Evolutionary conservation across 2,329 filamentous ascomycete genomes (phyloP), one percentile per base, ranked within the genome.

Genomic region (Ceratocystis harringtonii): DNA sequence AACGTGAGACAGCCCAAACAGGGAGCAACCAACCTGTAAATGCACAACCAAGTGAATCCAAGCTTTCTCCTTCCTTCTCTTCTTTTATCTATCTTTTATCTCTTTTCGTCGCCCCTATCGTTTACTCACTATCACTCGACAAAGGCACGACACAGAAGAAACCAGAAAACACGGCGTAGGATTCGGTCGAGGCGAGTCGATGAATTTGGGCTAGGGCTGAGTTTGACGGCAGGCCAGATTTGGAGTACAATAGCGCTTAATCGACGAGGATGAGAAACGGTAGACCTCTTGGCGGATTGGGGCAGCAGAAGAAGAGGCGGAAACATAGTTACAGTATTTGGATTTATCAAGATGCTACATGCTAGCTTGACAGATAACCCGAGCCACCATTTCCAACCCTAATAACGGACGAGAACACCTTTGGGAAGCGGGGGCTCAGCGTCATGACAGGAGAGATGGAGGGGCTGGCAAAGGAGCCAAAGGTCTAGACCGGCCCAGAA

Each of bases 151-250:
- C 48, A 22, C 8, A 19, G 48, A 52, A 52, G n/a, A 19, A 52
- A 3, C n/a, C n/a, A 52, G n/a, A 52, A 25, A 52, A 52, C n/a
- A n/a, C n/a, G 8, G 48, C n/a, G 22, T 36, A 58, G 55, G 55
- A 58, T 58, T 58, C 55, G 55, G 17, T 58, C 28, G 55, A 58
- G 55, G 17, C 55, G 28, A 30, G 55, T 19, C 28, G 55, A 58
- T 58, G 12, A 58, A 36, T 3, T n/a, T 58, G 28, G 30, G 55
- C 55, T 58, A 58, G 55, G 55, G 55, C 55, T 58, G 55, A 58
- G 17, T n/a, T 32, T 58, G 55, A 58, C 55, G 28, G 17, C 36
- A 41, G n/a, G 25, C 30, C 28, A 58, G n/a, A 58, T 36, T 30
- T 22, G 55, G 28, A 7, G 15, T 58, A 36, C 55, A 36, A 58